Base-by-base conservation (phyloP, 306 rosid genomes). In the Acacia confusa region DNA sequence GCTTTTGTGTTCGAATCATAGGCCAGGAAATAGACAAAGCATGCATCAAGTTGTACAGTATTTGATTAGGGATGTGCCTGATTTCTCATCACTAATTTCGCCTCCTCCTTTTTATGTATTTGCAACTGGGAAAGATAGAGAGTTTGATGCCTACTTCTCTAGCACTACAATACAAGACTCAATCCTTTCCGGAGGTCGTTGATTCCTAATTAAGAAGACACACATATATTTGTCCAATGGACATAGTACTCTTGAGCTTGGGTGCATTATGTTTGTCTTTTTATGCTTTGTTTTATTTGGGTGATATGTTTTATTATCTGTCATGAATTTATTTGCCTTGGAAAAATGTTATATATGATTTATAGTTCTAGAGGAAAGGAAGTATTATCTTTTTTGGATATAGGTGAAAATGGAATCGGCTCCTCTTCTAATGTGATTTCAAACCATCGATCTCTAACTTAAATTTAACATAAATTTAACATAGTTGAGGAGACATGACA, bases 31-130 rank as follows among this genome's bases (percentile, higher is more conserved):
- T 10, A 40, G 74, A n/a, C 74, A 53, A 4, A 22, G 20, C 20
- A 69, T 69, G 52, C 32, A 25, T 22, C 73, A 69, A 41, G 53
- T 69, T 40, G 74, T 69, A 53, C 74, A 69, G 6, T 41, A 40
- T 13, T 41, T 69, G 28, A n/a, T 41, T 13, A 2, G 74, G 34
- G 74, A 69, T 9, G 30, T 69, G 32, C 74, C 74, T 40, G 32
- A 69, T 22, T 3, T 69, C 19, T 40, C 32, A n/a, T 38, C 52
- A 0, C 32, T n/a, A 10, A 69, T 25, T 0, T 69, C 47, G 20
- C 13, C 53, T 40, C 19, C 32, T 58, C 4, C 32, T 22, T 38
- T 44, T 3, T 40, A 32, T 19, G 28, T 7, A 22, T 38, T 38
- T n/a, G 25, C 16, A 11, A 11, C 40, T 69, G 73, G 52, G 17